phyloP scores from a whole-genome alignment of 208 protist genomes.

The Trypanosoma avium region DNA sequence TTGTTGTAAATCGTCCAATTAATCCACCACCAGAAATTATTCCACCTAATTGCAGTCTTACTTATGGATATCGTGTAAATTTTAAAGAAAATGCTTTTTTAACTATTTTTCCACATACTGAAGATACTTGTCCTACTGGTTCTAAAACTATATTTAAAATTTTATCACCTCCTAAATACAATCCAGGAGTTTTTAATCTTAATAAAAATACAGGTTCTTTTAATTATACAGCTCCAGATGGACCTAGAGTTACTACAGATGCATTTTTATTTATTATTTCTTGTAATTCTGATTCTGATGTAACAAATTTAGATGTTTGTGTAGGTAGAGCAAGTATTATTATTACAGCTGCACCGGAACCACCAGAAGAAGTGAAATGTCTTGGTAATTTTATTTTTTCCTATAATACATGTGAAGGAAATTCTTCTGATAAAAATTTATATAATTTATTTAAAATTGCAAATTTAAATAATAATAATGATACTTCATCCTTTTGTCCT shows the following conservation, averaged over 20 bases:
- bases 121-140: conserved; percentile 28
- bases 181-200: conserved; percentile 26
- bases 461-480: no score
- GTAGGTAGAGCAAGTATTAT: conserved; percentile 25
- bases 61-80: conserved; percentile 21
- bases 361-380: conserved; percentile 8
- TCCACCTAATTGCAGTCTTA: conserved; percentile 17
- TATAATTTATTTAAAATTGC: no score
- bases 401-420: no score
- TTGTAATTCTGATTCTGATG: conserved; percentile 1
- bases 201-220: conserved; percentile 19
- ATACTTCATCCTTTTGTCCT: conserved; percentile 9
- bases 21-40: background rate
- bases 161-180: conserved; percentile 24
- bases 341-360: conserved; percentile 6
- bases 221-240: conserved; percentile 29
- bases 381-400: conserved; percentile 20
- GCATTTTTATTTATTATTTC: conserved; percentile 30
- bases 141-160: conserved; percentile 11
- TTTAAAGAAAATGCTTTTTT: conserved; percentile 23
- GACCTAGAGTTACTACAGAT: conserved; percentile 19
- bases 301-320: conserved; percentile 15
- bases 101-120: conserved; percentile 17
- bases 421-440: no score
- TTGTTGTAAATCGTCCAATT: conserved; percentile 6